Conservation (phyloP, 2,329 filamentous ascomycete genomes). For the Cadophora gregata region DNA sequence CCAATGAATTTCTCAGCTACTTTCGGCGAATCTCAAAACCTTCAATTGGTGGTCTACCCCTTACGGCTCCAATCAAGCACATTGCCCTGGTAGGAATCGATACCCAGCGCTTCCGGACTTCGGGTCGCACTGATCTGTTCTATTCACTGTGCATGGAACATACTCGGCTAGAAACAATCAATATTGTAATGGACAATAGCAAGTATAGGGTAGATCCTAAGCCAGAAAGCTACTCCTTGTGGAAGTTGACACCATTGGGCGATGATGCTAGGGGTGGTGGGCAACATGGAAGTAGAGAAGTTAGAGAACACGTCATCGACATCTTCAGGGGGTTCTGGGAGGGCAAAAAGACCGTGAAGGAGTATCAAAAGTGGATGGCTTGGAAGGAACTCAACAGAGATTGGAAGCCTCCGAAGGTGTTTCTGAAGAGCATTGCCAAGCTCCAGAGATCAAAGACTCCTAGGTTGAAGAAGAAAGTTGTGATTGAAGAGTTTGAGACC, state of each 20-base stretch:
- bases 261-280: background rate
- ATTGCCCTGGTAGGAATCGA: constrained; percentile 9
- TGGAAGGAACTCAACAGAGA: constrained; percentile 12
- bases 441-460: background rate
- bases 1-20: constrained; percentile 16
- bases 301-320: background rate
- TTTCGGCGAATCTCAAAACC: constrained; percentile 20
- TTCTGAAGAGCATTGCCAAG: constrained; percentile 14
- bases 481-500: background rate
- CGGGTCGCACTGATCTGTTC: constrained; percentile 13
- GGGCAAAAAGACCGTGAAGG: constrained; percentile 11
- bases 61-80: constrained; percentile 4
- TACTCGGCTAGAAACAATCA: constrained; percentile 20
- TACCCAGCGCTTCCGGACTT: constrained; percentile 1
- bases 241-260: background rate
- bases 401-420: constrained; percentile 15
- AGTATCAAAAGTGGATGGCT: constrained; percentile 12
- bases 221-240: constrained; percentile 18
- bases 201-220: constrained; percentile 1
- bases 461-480: background rate
- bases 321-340: constrained; percentile 18
- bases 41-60: background rate
- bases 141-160: constrained; percentile 17
- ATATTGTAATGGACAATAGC: constrained; percentile 24
- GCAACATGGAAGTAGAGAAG: background rate